Evolutionary conservation across 1,284 basidiomycete species (phyloP), one percentile per base, ranked within the genome.

Genomic region (Ceratobasidium sp.): DNA sequence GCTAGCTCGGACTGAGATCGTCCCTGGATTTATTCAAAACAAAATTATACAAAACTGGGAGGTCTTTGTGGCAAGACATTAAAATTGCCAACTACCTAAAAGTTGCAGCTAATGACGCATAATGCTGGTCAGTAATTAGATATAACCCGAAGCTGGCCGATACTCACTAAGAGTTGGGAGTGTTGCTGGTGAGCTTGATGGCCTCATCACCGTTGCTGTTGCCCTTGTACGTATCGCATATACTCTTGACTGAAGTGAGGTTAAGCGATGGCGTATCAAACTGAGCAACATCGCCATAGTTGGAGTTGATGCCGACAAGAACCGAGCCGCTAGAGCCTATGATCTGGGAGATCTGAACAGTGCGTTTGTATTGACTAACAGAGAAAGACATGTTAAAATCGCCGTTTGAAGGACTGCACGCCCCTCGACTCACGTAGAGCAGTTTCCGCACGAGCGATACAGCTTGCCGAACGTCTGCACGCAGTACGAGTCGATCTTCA

Each of bases 311-410:
- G 13, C 69, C 69, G 26, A 55, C 40, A 39, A 56, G 23, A 12
- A n/a, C 7, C 9, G 69, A 71, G 18, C 69, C 69, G 40, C 53
- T 71, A 9, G 3, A 20, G 39, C 53, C 55, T 40, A 68, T 66
- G 23, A 66, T 71, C 33, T 77, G 42, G 63, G 39, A 60, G 72
- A 86, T 82, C 80, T 84, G 70, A 33, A 83, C 82, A n/a, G 77
- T 55, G 15, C 83, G 79, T 71, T 82, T 82, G 81, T 80, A 82
- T 77, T 61, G 58, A 33, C 58, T 75, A 39, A 64, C 78, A 49
- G 42, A 44, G 60, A 44, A 23, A 39, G 12, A 55, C 4, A 55
- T 20, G 28, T 44, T 4, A 39, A 70, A n/a, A n/a, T n/a, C n/a
- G n/a, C n/a, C 39, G 23, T 13, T 15, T 49, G 46, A 78, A 55